Conservation (phyloP, 768 basidiomycete species). For the Rossbeevera mucosa region DNA sequence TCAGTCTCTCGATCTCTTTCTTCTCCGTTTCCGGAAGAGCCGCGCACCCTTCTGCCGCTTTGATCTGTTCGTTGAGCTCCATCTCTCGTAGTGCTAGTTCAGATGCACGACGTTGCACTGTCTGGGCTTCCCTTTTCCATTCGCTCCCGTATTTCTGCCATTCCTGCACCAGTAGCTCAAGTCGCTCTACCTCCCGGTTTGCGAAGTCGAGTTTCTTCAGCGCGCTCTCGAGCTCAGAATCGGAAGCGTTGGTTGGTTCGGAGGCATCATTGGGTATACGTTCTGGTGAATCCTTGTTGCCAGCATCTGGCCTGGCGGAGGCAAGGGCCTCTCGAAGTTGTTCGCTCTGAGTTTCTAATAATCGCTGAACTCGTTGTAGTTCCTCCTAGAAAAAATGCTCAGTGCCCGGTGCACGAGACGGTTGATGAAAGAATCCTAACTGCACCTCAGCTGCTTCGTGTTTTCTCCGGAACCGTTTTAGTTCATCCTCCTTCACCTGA, state of each 20-base stretch:
- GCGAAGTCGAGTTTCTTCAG: constrained; percentile 13
- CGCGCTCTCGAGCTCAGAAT: constrained; percentile 1
- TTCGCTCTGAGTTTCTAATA: constrained; percentile 17
- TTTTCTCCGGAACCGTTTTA: constrained; percentile 15
- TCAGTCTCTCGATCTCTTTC: constrained; percentile 11
- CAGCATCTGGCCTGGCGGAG: constrained; percentile 5
- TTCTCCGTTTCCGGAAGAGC: constrained; percentile 12
- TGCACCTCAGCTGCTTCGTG: constrained; percentile 19
- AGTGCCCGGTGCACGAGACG: constrained; percentile 5
- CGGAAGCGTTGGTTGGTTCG: background rate
- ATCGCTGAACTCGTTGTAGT: constrained; percentile 12
- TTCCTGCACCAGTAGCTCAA: constrained; percentile 17
- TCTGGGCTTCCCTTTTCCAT: constrained; percentile 23
- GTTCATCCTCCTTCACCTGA: constrained; percentile 14
- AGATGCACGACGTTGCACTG: constrained; percentile 6
- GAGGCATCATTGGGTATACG: constrained; percentile 5
- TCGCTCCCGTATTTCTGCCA: constrained; percentile 25
- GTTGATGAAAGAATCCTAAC: constrained; percentile 1
- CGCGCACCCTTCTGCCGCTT: constrained; percentile 9
- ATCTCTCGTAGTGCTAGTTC: constrained; percentile 11
- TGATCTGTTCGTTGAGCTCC: constrained; percentile 7
- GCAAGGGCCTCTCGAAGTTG: constrained; percentile 16
- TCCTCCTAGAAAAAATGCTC: constrained; percentile 16
- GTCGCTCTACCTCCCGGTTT: constrained; percentile 15
- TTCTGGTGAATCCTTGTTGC: background rate